Evolutionary conservation across 306 rosid genomes (phyloP).

Genomic region (Malus sylvestris): DNA sequence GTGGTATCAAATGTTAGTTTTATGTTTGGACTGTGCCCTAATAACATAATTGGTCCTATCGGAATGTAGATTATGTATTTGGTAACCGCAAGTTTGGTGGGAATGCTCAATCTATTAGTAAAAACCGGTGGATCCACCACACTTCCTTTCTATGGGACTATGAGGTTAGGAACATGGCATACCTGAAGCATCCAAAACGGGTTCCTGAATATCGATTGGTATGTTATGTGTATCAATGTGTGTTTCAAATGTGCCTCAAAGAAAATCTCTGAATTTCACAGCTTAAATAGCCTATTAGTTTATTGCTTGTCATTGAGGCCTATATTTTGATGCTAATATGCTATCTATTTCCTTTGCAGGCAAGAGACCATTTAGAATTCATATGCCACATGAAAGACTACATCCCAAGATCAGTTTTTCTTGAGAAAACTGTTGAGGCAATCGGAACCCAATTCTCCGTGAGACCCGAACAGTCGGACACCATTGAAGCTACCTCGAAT

Average conservation of each 20-base stretch:
- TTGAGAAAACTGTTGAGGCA: slow-evolving; percentile 49
- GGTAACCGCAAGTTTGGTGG: slow-evolving; percentile 88
- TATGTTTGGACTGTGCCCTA: not conserved
- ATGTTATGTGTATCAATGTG: slow-evolving; percentile 11
- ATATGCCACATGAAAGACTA: slow-evolving; percentile 71
- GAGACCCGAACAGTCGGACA: slow-evolving; percentile 22
- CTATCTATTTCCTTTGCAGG: slow-evolving; percentile 37
- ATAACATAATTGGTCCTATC: slow-evolving; percentile 9
- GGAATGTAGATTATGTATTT: slow-evolving; percentile 70
- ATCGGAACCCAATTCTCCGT: slow-evolving; percentile 39
- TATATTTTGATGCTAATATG: not conserved
- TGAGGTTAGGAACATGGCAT: slow-evolving; percentile 71
- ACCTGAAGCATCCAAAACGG: slow-evolving; percentile 74
- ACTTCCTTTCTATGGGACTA: slow-evolving; percentile 94
- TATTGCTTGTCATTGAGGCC: not conserved
- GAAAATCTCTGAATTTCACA: not conserved
- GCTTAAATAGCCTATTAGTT: not conserved
- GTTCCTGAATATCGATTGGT: slow-evolving; percentile 72
- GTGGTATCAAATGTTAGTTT: not conserved
- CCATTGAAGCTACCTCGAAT: slow-evolving; percentile 22
- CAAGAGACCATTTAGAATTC: slow-evolving; percentile 63
- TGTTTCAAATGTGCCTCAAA: not conserved
- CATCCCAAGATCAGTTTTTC: slow-evolving; percentile 59
- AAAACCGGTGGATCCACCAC: slow-evolving; percentile 88
- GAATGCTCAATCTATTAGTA: slow-evolving; percentile 89